phyloP scores from a whole-genome alignment of 2,329 filamentous ascomycete genomes.

The Exophiala bonariae region DNA sequence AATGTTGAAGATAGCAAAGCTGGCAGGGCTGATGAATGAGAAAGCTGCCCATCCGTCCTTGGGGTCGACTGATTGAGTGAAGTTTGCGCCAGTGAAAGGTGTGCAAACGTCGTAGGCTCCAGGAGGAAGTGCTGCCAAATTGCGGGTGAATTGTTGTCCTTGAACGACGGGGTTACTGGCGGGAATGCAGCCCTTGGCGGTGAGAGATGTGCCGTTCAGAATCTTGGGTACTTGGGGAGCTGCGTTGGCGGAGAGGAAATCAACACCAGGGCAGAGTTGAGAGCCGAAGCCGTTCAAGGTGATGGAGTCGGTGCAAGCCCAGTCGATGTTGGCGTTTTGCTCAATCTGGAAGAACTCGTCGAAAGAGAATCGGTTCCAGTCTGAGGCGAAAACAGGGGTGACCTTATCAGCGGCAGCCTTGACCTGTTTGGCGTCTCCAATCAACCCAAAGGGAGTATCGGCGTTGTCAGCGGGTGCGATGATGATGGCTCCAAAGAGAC shows the following conservation, averaged over 20 bases:
- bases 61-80: slow-evolving; percentile 36
- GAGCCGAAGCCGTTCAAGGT: slow-evolving; percentile 63
- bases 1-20: slow-evolving; percentile 34
- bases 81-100: slow-evolving; percentile 21
- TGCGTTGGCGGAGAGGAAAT: slow-evolving; percentile 44
- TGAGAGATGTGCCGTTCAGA: slow-evolving; percentile 29
- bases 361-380: slow-evolving; percentile 58
- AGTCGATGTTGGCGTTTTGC: slow-evolving; percentile 36
- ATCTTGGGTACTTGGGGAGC: slow-evolving; percentile 33
- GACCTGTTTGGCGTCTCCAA: slow-evolving; percentile 48
- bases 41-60: slow-evolving; percentile 36
- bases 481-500: slow-evolving; percentile 66
- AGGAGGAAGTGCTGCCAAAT: slow-evolving; percentile 42
- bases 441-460: slow-evolving; percentile 51
- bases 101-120: slow-evolving; percentile 42
- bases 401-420: slow-evolving; percentile 49
- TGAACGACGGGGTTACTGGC: slow-evolving; percentile 23
- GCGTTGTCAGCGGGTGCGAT: slow-evolving; percentile 45
- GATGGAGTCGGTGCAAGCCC: slow-evolving; percentile 61
- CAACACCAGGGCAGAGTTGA: slow-evolving; percentile 51
- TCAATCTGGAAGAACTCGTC: slow-evolving; percentile 39
- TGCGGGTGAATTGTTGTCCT: slow-evolving; percentile 38
- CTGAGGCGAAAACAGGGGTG: slow-evolving; percentile 54
- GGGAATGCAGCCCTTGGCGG: slow-evolving; percentile 38
- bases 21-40: slow-evolving; percentile 40